These are phyloP conservation scores for Cryptococcus sp. DNA, from an alignment of 1,284 basidiomycete genomes.

Conservation along the genomic window DNA sequence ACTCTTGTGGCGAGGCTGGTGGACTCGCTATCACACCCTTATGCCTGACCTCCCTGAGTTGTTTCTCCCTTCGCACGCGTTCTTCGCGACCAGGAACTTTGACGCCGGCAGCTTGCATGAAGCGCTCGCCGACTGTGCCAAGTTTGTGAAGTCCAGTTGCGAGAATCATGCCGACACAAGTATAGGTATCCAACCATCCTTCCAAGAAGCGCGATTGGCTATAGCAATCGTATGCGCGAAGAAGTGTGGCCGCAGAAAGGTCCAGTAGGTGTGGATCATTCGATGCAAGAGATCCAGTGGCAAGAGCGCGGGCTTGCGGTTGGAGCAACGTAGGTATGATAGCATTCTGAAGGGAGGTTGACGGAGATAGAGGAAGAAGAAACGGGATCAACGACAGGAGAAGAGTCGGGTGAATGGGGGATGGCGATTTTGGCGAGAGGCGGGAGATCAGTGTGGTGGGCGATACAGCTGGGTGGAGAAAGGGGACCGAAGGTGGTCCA, in stretches of 20 bases:
- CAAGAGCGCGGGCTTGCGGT: slow-evolving; percentile 24
- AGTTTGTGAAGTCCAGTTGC: slow-evolving; percentile 39
- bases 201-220: slow-evolving; percentile 39
- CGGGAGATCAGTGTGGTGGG: slow-evolving; percentile 30
- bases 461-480: slow-evolving; percentile 24
- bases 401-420: slow-evolving; percentile 38
- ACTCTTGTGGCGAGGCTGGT: slow-evolving; percentile 23
- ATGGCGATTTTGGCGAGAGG: slow-evolving; percentile 18
- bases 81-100: slow-evolving; percentile 5
- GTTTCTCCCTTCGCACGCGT: slow-evolving; percentile 20
- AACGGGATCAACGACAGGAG: slow-evolving; percentile 34
- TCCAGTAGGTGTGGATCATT: slow-evolving; percentile 43
- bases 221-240: slow-evolving; percentile 29
- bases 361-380: slow-evolving; percentile 26
- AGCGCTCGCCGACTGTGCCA: slow-evolving; percentile 30
- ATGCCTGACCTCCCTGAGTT: slow-evolving; percentile 21
- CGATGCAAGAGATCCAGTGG: slow-evolving; percentile 25
- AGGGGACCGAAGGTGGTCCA: slow-evolving; percentile 11
- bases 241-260: slow-evolving; percentile 29
- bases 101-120: slow-evolving; percentile 10
- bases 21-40: slow-evolving; percentile 33
- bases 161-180: slow-evolving; percentile 26
- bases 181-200: slow-evolving; percentile 37
- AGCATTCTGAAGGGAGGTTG: slow-evolving; percentile 14
- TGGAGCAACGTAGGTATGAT: slow-evolving; percentile 23